These are phyloP conservation scores for Hericium rajendrae DNA, from an alignment of 768 basidiomycete species.

Conservation along the genomic window DNA sequence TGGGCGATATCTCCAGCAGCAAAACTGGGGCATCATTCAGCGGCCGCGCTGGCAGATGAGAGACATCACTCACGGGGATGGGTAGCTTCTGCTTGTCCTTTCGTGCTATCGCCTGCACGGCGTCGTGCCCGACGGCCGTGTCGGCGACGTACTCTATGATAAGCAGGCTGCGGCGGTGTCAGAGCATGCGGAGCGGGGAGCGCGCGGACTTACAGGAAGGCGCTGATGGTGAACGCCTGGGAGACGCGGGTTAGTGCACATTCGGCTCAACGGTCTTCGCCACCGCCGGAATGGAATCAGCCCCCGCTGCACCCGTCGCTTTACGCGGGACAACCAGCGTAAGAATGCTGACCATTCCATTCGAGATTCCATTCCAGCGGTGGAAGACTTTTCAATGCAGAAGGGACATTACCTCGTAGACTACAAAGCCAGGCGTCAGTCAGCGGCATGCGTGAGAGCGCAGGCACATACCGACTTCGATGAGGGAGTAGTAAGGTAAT, in stretches of 20 bases:
- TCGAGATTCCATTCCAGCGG: no score
- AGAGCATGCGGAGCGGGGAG: not conserved
- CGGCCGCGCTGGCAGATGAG: not conserved
- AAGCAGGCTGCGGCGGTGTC: slow-evolving; percentile 40
- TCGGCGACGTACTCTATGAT: slow-evolving; percentile 79
- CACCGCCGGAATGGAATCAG: no score
- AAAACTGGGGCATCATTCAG: slow-evolving; percentile 40
- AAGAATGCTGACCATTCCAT: no score
- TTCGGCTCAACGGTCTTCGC: no score
- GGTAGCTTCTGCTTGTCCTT: slow-evolving; percentile 75
- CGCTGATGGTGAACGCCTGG: slow-evolving; percentile 74
- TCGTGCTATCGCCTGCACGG: slow-evolving; percentile 58
- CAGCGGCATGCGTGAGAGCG: slow-evolving; percentile 23
- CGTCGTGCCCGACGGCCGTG: slow-evolving; percentile 50
- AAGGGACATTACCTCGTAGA: slow-evolving; percentile 26
- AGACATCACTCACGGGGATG: slow-evolving; percentile 40
- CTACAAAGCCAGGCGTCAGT: slow-evolving; percentile 52
- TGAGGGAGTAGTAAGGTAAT: slow-evolving; percentile 53
- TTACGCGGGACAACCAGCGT: no score
- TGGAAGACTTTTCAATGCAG: not conserved
- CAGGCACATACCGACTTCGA: slow-evolving; percentile 38
- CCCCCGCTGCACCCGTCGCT: no score
- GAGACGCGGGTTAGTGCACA: no score
- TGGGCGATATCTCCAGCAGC: slow-evolving; percentile 73
- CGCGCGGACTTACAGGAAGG: slow-evolving; percentile 58